A percentile compares a stretch with the other conserved stretches of the same genome.
Conservation (phyloP, 805 yeast species). For the Priceomyces haplophilus region DNA sequence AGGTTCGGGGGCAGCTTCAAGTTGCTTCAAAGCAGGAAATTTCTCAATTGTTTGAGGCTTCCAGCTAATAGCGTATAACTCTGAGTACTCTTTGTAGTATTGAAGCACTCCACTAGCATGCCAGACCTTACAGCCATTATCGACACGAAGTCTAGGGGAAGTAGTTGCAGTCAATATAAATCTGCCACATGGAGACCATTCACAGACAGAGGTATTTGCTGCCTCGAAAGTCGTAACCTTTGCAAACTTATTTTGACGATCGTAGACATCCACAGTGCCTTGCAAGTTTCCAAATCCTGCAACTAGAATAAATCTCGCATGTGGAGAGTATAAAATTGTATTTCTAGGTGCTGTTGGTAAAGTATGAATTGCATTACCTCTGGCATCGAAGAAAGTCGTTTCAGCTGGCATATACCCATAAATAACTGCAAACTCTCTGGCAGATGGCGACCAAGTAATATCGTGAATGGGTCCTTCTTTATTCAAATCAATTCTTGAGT, state of each 20-base stretch:
- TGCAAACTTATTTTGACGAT: slow-evolving; percentile 79
- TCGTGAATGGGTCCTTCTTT: slow-evolving; percentile 98
- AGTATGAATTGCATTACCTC: slow-evolving; percentile 83
- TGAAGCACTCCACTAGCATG: slow-evolving; percentile 82
- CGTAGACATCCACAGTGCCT: slow-evolving; percentile 93
- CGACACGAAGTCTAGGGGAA: slow-evolving; percentile 94
- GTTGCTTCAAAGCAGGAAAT: slow-evolving; percentile 53
- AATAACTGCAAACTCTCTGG: slow-evolving; percentile 94
- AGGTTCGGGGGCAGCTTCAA: slow-evolving; percentile 59
- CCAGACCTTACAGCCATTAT: slow-evolving; percentile 93
- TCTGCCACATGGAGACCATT: slow-evolving; percentile 98
- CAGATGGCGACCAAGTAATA: slow-evolving; percentile 94
- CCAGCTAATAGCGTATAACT: slow-evolving; percentile 82
- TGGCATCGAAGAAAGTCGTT: slow-evolving; percentile 89
- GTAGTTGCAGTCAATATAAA: slow-evolving; percentile 93
- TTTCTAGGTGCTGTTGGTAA: slow-evolving; percentile 87
- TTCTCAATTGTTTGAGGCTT: slow-evolving; percentile 56
- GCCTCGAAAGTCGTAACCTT: slow-evolving; percentile 85
- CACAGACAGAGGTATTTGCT: slow-evolving; percentile 91
- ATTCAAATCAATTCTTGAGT: slow-evolving; percentile 80
- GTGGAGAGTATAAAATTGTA: slow-evolving; percentile 89
- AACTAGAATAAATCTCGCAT: slow-evolving; percentile 83
- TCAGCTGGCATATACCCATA: slow-evolving; percentile 98
- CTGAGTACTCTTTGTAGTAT: slow-evolving; percentile 75
- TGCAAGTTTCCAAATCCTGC: slow-evolving; percentile 98